Conservation (phyloP, 2,329 filamentous ascomycete genomes). For the Fusarium mangiferae region DNA sequence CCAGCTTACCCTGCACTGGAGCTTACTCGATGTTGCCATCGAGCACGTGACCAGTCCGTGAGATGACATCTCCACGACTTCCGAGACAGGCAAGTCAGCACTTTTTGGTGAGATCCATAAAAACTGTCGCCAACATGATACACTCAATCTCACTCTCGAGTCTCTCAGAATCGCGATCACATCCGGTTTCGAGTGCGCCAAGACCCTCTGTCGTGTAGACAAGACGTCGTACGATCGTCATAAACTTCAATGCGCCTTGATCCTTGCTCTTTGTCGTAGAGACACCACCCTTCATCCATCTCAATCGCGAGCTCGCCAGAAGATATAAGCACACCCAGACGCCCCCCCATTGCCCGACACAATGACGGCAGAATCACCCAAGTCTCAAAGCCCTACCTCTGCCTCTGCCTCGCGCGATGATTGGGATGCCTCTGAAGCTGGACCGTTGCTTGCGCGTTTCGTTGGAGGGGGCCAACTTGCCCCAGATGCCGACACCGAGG, state of each 20-base stretch:
- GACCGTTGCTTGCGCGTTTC: constrained; percentile 40
- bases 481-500: constrained; percentile 39
- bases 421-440: constrained; percentile 31
- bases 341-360: not conserved
- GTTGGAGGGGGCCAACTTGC: constrained; percentile 25
- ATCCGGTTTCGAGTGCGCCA: not conserved
- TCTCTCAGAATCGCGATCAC: not conserved
- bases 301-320: not conserved
- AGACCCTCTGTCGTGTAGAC: not conserved
- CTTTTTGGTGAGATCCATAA: constrained; percentile 21
- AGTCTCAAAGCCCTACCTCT: constrained; percentile 8
- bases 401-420: not conserved
- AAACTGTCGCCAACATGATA: constrained; percentile 12
- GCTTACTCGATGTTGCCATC: accelerated
- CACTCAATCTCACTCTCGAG: not conserved
- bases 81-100: constrained; percentile 22
- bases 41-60: not conserved
- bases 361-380: constrained; percentile 21
- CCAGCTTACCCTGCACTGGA: constrained; percentile 21
- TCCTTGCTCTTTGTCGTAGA: not conserved
- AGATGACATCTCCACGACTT: not conserved
- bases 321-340: not conserved
- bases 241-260: not conserved
- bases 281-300: not conserved
- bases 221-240: not conserved